Conservation (phyloP, 2,329 filamentous ascomycete species). For the Dothideomycetes sp. region DNA sequence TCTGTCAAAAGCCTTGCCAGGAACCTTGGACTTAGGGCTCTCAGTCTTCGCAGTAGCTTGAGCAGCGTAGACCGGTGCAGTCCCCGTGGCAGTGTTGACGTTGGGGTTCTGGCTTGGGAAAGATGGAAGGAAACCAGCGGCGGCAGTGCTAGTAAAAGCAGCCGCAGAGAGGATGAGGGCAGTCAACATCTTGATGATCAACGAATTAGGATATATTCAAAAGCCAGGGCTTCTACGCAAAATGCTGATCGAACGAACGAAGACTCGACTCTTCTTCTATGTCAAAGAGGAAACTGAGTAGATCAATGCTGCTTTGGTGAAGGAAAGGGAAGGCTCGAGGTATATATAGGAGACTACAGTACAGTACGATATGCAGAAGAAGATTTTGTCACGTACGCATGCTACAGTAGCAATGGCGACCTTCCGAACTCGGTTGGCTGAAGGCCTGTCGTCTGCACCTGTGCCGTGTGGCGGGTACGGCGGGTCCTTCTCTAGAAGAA, state of each 20-base stretch:
- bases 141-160: conserved; percentile 18
- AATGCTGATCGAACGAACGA: not conserved
- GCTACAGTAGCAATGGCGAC: not conserved
- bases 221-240: too few relatives aligned
- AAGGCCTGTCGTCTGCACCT: not conserved
- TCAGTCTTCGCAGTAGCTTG: conserved; percentile 49
- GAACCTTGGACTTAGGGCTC: conserved; percentile 52
- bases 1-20: conserved; percentile 62
- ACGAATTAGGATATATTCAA: not conserved
- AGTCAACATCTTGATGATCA: conserved; percentile 8
- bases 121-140: conserved; percentile 15
- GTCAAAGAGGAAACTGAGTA: too few relatives aligned
- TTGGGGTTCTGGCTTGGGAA: conserved; percentile 15
- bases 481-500: not conserved
- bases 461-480: not conserved
- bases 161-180: conserved; percentile 15
- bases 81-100: conserved; percentile 38
- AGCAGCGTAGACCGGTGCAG: conserved; percentile 42
- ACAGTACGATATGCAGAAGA: too few relatives aligned
- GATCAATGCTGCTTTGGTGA: too few relatives aligned
- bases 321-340: too few relatives aligned
- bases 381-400: too few relatives aligned
- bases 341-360: too few relatives aligned
- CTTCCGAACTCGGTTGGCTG: not conserved
- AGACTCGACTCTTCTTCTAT: too few relatives aligned